These are phyloP conservation scores for Podaxis carcinomalis DNA, from an alignment of 768 basidiomycete species.

Conservation along the genomic window DNA sequence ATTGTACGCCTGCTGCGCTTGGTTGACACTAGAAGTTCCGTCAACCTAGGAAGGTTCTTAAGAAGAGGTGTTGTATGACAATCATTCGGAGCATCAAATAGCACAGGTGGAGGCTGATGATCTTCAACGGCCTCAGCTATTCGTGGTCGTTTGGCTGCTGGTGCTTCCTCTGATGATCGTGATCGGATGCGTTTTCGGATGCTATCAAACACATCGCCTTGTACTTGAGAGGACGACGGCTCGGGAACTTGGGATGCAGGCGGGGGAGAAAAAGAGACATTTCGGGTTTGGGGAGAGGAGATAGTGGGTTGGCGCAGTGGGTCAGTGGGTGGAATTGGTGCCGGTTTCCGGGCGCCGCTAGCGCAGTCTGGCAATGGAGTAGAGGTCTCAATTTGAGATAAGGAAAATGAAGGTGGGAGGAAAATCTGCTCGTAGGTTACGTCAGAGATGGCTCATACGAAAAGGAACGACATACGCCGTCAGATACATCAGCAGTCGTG, in stretches of 20 bases:
- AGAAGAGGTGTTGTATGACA: slow-evolving; percentile 16
- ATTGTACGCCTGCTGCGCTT: slow-evolving; percentile 11
- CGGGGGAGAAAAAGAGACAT: not conserved
- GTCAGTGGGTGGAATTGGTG: not conserved
- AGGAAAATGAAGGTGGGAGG: slow-evolving; percentile 53
- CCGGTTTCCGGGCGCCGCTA: not conserved
- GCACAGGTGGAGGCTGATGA: not conserved
- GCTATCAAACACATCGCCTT: not conserved
- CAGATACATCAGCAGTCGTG: not conserved
- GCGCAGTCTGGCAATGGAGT: slow-evolving; percentile 32
- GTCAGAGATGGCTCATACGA: not conserved
- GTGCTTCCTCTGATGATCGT: not conserved
- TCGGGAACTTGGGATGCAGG: not conserved
- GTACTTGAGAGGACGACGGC: not conserved
- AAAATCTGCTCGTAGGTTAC: slow-evolving; percentile 30
- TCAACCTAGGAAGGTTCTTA: slow-evolving; percentile 27
- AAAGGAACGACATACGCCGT: not conserved
- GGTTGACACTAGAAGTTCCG: slow-evolving; percentile 36
- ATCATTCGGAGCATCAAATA: not conserved
- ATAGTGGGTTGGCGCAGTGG: slow-evolving; percentile 28
- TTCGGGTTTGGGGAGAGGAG: slow-evolving; percentile 12
- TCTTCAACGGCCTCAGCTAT: not conserved
- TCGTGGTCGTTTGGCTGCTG: not conserved
- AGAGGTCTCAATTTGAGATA: slow-evolving; percentile 45
- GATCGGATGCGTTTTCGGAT: slow-evolving; percentile 4